phyloP scores from a whole-genome alignment of 1,139 yeast genomes.

The Hyphopichia fennica region DNA sequence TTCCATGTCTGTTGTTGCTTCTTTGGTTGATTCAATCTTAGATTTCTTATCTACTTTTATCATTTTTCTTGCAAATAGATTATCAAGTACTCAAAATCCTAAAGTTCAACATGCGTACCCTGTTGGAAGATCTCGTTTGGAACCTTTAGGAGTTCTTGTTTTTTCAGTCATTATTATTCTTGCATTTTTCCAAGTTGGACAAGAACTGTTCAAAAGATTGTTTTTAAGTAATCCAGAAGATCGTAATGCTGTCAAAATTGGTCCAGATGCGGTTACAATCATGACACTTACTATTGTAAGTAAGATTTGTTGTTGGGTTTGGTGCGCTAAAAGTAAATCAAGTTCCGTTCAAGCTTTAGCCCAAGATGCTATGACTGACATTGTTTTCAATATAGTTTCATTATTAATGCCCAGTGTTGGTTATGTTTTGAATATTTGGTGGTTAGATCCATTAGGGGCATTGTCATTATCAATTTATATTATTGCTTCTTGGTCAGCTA shows the following conservation, averaged over 20 bases:
- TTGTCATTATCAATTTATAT: constrained; percentile 61
- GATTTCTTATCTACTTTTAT: constrained; percentile 77
- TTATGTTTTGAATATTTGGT: constrained; percentile 52
- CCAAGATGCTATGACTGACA: constrained; percentile 79
- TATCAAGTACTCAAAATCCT: constrained; percentile 59
- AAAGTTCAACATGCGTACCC: constrained; percentile 53
- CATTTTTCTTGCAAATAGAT: constrained; percentile 61
- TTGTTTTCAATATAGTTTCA: constrained; percentile 68
- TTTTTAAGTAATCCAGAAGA: constrained; percentile 28
- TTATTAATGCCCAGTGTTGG: constrained; percentile 70
- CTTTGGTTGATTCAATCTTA: constrained; percentile 72
- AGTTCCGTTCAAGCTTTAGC: constrained; percentile 77
- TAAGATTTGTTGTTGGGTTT: constrained; percentile 60
- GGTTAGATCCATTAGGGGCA: constrained; percentile 76
- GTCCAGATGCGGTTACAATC: constrained; percentile 54
- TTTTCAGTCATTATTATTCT: constrained; percentile 71
- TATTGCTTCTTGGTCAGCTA: constrained; percentile 59
- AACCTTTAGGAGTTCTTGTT: constrained; percentile 76
- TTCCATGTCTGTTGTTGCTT: constrained; percentile 75
- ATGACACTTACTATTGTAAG: constrained; percentile 64
- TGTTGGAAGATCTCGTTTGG: constrained; percentile 69
- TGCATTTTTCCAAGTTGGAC: constrained; percentile 72
- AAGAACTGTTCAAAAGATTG: constrained; percentile 51
- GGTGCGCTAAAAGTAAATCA: constrained; percentile 65
- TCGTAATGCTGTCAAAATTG: constrained; percentile 47